Base-by-base conservation (phyloP, 345 rosid species). In the Pistacia integerrima region DNA sequence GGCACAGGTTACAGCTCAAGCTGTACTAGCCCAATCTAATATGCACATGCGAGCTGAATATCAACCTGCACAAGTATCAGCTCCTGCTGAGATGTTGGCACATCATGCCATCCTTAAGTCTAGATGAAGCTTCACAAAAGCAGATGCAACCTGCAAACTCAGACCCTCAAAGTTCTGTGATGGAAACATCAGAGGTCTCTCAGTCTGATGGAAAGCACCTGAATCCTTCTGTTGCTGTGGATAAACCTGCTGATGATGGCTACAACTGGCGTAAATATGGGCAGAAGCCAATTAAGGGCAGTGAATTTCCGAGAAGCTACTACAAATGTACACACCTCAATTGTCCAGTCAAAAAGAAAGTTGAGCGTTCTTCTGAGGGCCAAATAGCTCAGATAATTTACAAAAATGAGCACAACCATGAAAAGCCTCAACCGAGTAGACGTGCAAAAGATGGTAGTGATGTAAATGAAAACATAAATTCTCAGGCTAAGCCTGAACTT, bases 221-320 rank as follows among this genome's bases (percentile, higher is more conserved):
- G 49, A 90, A 90, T 41, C 76, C 82, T 75, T 77, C 84, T 63
- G 35, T 70, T 73, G 82, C 81, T 44, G 90, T 88, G 72, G 96
- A 92, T 79, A 96, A 96, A 84, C 97, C 98, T 25, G 89, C 90
- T 63, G 91, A 92, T 82, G 99, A 93, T 79, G 98, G 98, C 57
- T 96, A 92, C 75, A 93, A 93, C 79, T 96, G 99, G 99, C 89
- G 97, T 71, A 93, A 96, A 79, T 93, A 91, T 74, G 97, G 99
- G 70, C 98, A 96, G 85, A 96, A 93, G 86, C 98, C 97, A 35
- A 94, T 93, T 44, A 93, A 96, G 86, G 97, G 98, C 71, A 90
- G 94, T 69, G 97, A 91, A 81, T 93, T 84, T 86, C 98, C 99
- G 7, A 82, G 99, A 83, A 96, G 99, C 86, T 93, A 96, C 87